Evolutionary conservation across 192 early-diverging fungal species (phyloP).

Genomic region (Coemansia sp.): DNA sequence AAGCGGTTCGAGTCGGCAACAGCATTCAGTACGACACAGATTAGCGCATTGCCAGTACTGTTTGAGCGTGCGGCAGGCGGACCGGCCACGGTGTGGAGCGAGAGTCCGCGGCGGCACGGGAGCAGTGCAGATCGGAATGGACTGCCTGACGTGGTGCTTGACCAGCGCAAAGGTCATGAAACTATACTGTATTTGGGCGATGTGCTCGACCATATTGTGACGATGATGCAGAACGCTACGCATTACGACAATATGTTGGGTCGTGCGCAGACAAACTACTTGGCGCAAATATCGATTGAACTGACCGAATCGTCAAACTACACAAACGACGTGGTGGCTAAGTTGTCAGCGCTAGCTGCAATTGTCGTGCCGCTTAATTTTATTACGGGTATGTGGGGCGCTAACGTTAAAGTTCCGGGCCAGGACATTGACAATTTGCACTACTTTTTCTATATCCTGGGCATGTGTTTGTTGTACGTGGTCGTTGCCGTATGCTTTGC

Average conservation of each 20-base stretch:
- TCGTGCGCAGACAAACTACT: constrained; percentile 72
- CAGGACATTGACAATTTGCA: constrained; percentile 46
- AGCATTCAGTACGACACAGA: constrained; percentile 40
- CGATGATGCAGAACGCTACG: constrained; percentile 74
- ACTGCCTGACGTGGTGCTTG: constrained; percentile 31
- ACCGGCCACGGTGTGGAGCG: constrained; percentile 10
- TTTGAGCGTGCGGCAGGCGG: not conserved
- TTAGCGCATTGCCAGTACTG: constrained; percentile 20
- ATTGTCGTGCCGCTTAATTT: constrained; percentile 90
- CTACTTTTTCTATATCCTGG: constrained; percentile 51
- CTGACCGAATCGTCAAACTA: constrained; percentile 72
- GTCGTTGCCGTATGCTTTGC: constrained; percentile 37
- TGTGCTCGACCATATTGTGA: constrained; percentile 78
- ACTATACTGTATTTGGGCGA: constrained; percentile 75
- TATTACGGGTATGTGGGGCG: constrained; percentile 75
- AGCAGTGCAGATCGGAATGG: constrained; percentile 5
- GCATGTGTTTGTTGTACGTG: constrained; percentile 39
- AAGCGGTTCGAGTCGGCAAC: constrained; percentile 63
- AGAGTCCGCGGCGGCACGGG: constrained; percentile 25
- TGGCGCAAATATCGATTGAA: constrained; percentile 76
- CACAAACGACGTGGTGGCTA: constrained; percentile 85
- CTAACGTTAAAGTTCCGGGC: constrained; percentile 56
- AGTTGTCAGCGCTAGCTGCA: constrained; percentile 83
- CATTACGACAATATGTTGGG: constrained; percentile 73
- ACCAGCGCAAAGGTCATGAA: constrained; percentile 59